A percentile compares a stretch with the other conserved stretches of the same genome.
These are phyloP conservation scores for Spathaspora sp. DNA, from an alignment of 805 yeast genomes.

Conservation along the genomic window DNA sequence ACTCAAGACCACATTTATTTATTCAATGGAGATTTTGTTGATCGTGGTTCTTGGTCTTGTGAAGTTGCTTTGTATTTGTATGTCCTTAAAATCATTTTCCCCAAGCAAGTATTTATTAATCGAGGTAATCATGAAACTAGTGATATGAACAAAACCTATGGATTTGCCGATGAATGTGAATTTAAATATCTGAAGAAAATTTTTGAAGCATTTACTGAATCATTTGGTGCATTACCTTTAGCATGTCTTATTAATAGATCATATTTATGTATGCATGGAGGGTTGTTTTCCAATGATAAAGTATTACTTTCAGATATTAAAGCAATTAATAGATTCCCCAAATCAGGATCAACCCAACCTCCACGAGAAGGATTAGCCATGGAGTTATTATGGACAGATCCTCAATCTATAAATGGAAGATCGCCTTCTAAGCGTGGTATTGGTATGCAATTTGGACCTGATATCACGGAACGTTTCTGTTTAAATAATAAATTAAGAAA, in stretches of 20 bases:
- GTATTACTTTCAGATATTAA: constrained; percentile 73
- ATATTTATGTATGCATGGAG: constrained; percentile 93
- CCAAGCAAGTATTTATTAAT: constrained; percentile 67
- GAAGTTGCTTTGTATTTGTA: constrained; percentile 86
- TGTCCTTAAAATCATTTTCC: constrained; percentile 72
- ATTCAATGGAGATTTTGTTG: constrained; percentile 97
- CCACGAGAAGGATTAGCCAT: constrained; percentile 89
- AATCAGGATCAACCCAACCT: constrained; percentile 61
- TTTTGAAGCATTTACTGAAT: constrained; percentile 78
- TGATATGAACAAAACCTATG: constrained; percentile 95
- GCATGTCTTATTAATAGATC: constrained; percentile 76
- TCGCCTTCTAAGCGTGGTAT: constrained; percentile 91
- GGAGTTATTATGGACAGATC: constrained; percentile 98
- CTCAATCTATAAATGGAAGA: constrained; percentile 74
- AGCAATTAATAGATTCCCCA: constrained; percentile 60
- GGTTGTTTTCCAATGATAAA: constrained; percentile 76
- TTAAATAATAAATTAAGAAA: constrained; percentile 67
- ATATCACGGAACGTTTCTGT: constrained; percentile 79
- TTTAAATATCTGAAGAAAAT: constrained; percentile 79
- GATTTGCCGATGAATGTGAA: constrained; percentile 94
- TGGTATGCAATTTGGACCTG: constrained; percentile 96
- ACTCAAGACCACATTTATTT: constrained; percentile 64
- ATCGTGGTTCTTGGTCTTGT: constrained; percentile 97
- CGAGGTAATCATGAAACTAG: constrained; percentile 97
- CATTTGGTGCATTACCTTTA: constrained; percentile 82